Base-by-base conservation (phyloP, 2,329 filamentous ascomycete genomes). In the Zymoseptoria tritici region DNA sequence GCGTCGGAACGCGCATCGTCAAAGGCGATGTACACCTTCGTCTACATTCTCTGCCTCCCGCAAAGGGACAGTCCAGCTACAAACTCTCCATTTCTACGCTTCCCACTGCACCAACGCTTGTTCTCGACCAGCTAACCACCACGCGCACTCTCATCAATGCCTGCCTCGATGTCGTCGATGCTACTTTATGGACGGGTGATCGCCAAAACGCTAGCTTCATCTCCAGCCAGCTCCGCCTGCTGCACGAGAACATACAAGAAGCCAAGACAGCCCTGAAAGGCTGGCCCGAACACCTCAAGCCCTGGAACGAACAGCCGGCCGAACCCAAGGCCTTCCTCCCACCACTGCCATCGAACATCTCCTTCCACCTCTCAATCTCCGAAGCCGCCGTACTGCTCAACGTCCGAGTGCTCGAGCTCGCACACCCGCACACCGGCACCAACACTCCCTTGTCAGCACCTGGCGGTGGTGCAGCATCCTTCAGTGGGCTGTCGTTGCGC, bases 1-100 rank as follows among this genome's bases (percentile, higher is more conserved):
- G 94, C 57, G 85, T 96, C 42, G 94, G 94, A 49, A 90, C 90
- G n/a, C 85, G 88, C 56, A 88, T 99, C 64, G 88, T 96, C 64
- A 96, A 96, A 74, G 93, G 91, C 66, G 87, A 88, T 62, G 82
- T 96, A 62, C 85, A 89, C 71, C 82, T 97, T 42, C 87, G 89
- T 56, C 83, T 96, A 11, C 82, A 84, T 62, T 91, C 87, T 58
- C 80, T 90, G 51, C 78, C 81, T 65, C 79, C 78, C 58, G 79
- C 79, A 52, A 80, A 78, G 54, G 82, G 81, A 24, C 75, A 79
- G 8, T 70, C 73, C 31, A 79, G 75, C 65, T 83, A 78, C 69
- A 80, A 79, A 60, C 73, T 85, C 59, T 76, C 75, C 63, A 75
- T 84, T 55, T 83, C 80, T 6, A 77, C 76, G 52, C 74, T 77